Conservation (phyloP, 2,329 filamentous ascomycete genomes). For the Sordariomycetes sp. region DNA sequence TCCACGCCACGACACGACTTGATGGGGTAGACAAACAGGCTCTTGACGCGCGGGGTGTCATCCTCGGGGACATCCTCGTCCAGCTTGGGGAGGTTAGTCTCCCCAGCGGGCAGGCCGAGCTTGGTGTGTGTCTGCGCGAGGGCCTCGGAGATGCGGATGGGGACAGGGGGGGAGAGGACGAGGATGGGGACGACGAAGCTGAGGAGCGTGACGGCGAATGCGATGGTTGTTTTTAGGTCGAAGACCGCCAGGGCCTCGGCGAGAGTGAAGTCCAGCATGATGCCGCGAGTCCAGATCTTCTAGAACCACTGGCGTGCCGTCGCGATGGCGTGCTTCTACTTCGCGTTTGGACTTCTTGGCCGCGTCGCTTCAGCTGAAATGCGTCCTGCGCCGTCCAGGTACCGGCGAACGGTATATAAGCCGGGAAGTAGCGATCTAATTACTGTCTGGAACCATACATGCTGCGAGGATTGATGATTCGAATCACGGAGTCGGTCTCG, state of each 20-base stretch:
- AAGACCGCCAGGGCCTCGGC: slow-evolving; percentile 11
- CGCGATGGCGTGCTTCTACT: not conserved
- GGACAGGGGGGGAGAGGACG: slow-evolving; percentile 39
- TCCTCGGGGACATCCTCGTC: not conserved
- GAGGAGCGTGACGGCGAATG: slow-evolving; percentile 28
- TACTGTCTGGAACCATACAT: not conserved
- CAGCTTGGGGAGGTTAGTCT: not conserved
- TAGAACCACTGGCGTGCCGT: not conserved
- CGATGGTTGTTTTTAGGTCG: slow-evolving; percentile 18
- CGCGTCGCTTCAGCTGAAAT: not conserved
- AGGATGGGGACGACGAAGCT: slow-evolving; percentile 41
- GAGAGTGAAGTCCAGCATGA: slow-evolving; percentile 10
- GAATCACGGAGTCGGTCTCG: not conserved
- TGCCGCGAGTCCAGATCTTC: not conserved
- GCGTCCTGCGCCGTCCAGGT: not conserved
- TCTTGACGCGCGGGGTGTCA: not conserved
- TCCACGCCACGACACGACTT: slow-evolving; percentile 74
- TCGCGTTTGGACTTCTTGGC: no score
- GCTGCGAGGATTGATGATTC: not conserved
- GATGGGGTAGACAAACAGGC: slow-evolving; percentile 65
- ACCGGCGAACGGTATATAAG: not conserved
- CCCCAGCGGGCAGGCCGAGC: slow-evolving; percentile 19
- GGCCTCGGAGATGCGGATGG: slow-evolving; percentile 37
- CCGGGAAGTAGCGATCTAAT: not conserved
- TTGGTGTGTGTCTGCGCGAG: slow-evolving; percentile 39